Evolutionary conservation across 2,329 filamentous ascomycete genomes (phyloP).

Genomic region (Ophiostoma pallidulum): DNA sequence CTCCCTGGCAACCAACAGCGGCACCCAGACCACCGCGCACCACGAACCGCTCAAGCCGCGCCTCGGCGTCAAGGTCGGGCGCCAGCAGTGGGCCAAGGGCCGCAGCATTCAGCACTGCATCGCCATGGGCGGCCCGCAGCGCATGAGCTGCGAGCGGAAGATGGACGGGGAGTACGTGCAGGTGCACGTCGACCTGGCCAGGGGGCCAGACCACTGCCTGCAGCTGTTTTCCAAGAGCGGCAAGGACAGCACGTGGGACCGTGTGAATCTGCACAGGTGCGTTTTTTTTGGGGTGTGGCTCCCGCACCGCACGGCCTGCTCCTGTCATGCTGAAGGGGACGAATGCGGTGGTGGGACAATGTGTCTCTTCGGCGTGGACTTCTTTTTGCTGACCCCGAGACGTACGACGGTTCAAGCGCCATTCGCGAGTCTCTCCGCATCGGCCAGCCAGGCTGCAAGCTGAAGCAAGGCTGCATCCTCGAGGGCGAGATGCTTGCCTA

Average conservation of each 20-base stretch:
- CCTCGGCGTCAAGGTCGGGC: constrained; percentile 54
- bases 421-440: constrained; percentile 58
- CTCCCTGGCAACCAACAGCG: too few relatives aligned
- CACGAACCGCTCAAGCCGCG: constrained; percentile 44
- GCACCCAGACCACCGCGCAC: too few relatives aligned
- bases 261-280: constrained; percentile 48
- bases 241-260: constrained; percentile 74
- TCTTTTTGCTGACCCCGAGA: too few relatives aligned
- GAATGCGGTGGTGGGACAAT: too few relatives aligned
- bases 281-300: constrained; percentile 15
- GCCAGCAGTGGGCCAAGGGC: constrained; percentile 55
- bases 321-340: too few relatives aligned
- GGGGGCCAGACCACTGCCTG: constrained; percentile 41
- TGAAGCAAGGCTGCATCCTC: constrained; percentile 62
- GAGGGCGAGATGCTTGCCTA: constrained; percentile 79
- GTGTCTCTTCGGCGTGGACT: too few relatives aligned
- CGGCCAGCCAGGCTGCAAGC: constrained; percentile 44
- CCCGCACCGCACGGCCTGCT: too few relatives aligned
- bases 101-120: constrained; percentile 67
- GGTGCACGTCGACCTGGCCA: constrained; percentile 64
- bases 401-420: constrained; percentile 29
- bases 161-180: constrained; percentile 88
- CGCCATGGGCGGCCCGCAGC: constrained; percentile 44
- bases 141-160: constrained; percentile 69
- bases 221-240: constrained; percentile 89